Evolutionary conservation across 2,329 filamentous ascomycete genomes (phyloP).

Genomic region (Saccharata proteae): DNA sequence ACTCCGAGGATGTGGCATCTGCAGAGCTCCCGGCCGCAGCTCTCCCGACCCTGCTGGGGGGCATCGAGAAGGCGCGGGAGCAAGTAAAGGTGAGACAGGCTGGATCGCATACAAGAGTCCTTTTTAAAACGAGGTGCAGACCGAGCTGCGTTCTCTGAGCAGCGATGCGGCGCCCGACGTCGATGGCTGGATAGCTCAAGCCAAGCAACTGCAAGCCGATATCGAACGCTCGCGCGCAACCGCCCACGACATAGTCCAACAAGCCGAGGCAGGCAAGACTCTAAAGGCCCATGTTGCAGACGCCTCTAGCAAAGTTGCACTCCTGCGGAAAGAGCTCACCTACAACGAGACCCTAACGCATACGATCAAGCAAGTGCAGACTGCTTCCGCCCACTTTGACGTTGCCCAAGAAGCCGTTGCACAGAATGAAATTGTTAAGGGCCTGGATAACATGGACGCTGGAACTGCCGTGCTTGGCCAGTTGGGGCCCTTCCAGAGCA

Average conservation of each 20-base stretch:
- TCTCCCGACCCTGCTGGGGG: conserved; percentile 37
- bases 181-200: conserved; percentile 74
- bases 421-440: conserved; percentile 31
- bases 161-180: conserved; percentile 67
- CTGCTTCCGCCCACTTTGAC: conserved; percentile 38
- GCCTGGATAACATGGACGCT: conserved; percentile 37
- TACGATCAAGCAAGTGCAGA: conserved; percentile 39
- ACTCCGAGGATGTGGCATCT: conserved; percentile 42
- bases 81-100: conserved; percentile 36
- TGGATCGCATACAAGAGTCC: conserved; percentile 15
- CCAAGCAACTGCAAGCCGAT: conserved; percentile 73
- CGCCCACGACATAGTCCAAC: conserved; percentile 67
- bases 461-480: conserved; percentile 43
- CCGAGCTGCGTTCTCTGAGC: conserved; percentile 65
- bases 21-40: conserved; percentile 37
- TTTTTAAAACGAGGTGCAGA: conserved; percentile 28
- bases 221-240: conserved; percentile 69
- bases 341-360: conserved; percentile 44
- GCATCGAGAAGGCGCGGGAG: conserved; percentile 39
- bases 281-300: conserved; percentile 54
- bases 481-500: conserved; percentile 49
- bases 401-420: conserved; percentile 33
- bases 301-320: conserved; percentile 39
- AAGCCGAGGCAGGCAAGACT: conserved; percentile 57
- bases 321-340: conserved; percentile 46